phyloP scores from a whole-genome alignment of 257 asterid genomes.

The Solanum bulbocastanum region DNA sequence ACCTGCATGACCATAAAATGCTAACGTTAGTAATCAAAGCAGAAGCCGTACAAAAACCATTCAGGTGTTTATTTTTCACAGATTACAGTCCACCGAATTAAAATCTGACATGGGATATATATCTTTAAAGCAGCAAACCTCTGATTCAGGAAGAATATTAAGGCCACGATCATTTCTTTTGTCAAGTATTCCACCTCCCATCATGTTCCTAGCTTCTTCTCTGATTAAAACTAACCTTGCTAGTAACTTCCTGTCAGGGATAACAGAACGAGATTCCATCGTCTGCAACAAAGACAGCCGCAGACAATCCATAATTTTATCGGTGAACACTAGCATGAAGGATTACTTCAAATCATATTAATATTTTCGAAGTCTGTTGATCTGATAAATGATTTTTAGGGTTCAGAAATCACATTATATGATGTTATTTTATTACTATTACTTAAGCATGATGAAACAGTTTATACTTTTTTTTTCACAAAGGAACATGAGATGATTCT shows the following conservation, averaged over 20 bases:
- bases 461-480: not conserved
- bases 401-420: not conserved
- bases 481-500: not conserved
- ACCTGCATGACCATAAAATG: constrained; percentile 40
- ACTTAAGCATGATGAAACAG: not conserved
- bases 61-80: not conserved
- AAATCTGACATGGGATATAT: not conserved
- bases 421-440: not conserved
- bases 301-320: constrained; percentile 3
- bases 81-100: not conserved
- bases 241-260: constrained; percentile 88
- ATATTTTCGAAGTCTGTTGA: not conserved
- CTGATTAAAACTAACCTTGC: constrained; percentile 91
- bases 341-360: not conserved
- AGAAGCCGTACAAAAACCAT: not conserved
- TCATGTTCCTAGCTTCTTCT: constrained; percentile 97
- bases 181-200: constrained; percentile 96
- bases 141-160: constrained; percentile 81
- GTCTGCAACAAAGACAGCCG: constrained; percentile 34
- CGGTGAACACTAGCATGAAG: not conserved
- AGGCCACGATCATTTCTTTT: constrained; percentile 95
- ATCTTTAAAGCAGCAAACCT: constrained; percentile 34
- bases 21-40: constrained; percentile 1
- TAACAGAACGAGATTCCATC: constrained; percentile 76
- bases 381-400: not conserved